Conservation (phyloP, 805 yeast genomes). For the Saccharomycopsis amapae region DNA sequence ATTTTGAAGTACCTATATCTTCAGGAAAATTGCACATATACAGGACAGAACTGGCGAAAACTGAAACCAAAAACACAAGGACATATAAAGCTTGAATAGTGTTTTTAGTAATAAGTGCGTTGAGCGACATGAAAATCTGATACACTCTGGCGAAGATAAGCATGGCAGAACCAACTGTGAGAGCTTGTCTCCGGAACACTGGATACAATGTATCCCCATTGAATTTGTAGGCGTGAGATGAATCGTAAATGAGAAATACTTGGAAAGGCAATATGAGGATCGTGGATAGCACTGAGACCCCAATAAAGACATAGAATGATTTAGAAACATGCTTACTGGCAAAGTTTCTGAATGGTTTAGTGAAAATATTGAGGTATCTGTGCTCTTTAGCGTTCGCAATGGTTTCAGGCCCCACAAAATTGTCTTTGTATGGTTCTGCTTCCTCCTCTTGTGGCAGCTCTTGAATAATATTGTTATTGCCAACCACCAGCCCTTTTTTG, state of each 20-base stretch:
- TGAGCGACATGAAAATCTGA: slow-evolving; percentile 3
- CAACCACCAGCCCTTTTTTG: too few relatives aligned
- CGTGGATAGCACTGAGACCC: neutral
- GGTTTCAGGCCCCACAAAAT: too few relatives aligned
- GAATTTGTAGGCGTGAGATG: neutral
- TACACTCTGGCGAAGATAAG: slow-evolving; percentile 1
- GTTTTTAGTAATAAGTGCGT: slow-evolving; percentile 2
- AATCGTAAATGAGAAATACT: neutral
- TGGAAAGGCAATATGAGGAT: slow-evolving; percentile 2
- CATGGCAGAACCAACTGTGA: slow-evolving; percentile 1
- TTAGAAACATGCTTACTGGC: too few relatives aligned
- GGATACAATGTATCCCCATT: neutral
- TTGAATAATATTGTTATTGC: too few relatives aligned
- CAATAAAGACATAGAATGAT: neutral
- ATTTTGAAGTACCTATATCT: neutral
- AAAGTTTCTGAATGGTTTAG: too few relatives aligned
- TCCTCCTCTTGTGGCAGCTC: too few relatives aligned
- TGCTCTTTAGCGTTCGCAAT: too few relatives aligned
- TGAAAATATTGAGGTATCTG: too few relatives aligned
- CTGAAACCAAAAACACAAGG: neutral
- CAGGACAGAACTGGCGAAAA: neutral
- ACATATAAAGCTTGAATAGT: slow-evolving; percentile 4
- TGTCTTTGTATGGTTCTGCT: too few relatives aligned
- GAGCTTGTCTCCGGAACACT: neutral
- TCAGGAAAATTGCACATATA: neutral